Percentiles rank a stretch among this genome's conserved stretches.
Conservation (phyloP, 345 rosid species). For the Passiflora organensis region DNA sequence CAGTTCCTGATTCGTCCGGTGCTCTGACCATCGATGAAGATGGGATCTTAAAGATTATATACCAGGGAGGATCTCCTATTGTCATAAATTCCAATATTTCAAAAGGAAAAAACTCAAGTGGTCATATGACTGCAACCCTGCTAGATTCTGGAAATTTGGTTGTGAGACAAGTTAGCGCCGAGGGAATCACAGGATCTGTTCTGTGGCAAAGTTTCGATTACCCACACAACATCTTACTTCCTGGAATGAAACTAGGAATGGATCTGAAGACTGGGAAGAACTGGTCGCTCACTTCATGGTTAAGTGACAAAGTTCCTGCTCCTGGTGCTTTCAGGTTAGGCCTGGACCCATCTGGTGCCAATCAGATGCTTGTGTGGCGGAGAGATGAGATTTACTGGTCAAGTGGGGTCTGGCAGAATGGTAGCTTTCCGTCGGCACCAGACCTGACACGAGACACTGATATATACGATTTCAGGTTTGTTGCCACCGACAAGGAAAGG, state of each 20-base stretch:
- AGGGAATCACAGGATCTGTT: conserved; percentile 32
- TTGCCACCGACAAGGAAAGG: conserved; percentile 28
- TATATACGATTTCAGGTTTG: conserved; percentile 37
- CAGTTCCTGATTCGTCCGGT: conserved; percentile 52
- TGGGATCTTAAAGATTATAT: conserved; percentile 43
- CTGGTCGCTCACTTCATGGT: conserved; percentile 47
- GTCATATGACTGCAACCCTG: conserved; percentile 34
- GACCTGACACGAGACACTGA: conserved; percentile 24
- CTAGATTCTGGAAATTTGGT: conserved; percentile 51
- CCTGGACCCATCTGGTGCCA: conserved; percentile 34
- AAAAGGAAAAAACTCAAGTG: not conserved
- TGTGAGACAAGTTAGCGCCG: conserved; percentile 21
- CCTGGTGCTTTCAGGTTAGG: conserved; percentile 62
- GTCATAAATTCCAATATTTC: conserved; percentile 29
- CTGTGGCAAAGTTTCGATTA: conserved; percentile 67
- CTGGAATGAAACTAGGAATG: conserved; percentile 64
- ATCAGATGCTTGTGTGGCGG: conserved; percentile 49
- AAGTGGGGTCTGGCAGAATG: conserved; percentile 43
- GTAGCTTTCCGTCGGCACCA: conserved; percentile 34
- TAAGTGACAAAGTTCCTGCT: conserved; percentile 35
- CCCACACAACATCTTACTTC: conserved; percentile 45
- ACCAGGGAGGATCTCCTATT: conserved; percentile 23
- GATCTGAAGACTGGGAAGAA: conserved; percentile 40
- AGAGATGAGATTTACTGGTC: conserved; percentile 47
- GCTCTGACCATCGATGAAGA: conserved; percentile 32